phyloP scores from a whole-genome alignment of 306 rosid species.

The Malus orientalis region DNA sequence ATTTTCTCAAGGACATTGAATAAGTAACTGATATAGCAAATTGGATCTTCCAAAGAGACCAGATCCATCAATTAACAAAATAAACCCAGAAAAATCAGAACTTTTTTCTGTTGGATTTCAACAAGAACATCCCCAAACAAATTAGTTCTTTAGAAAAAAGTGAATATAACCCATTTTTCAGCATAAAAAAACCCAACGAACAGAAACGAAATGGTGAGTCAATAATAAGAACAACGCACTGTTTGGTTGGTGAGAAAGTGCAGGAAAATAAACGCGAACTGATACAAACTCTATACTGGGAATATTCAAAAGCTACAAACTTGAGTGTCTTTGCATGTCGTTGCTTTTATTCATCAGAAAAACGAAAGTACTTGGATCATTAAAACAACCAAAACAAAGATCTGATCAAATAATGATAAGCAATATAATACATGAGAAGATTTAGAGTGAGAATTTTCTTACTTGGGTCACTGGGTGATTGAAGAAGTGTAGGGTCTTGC shows the following conservation, averaged over 20 bases:
- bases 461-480: background rate
- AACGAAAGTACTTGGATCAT: background rate
- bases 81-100: background rate
- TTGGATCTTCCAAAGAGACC: background rate
- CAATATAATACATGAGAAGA: background rate
- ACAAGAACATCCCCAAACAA: background rate
- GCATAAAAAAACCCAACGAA: background rate
- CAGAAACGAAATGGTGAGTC: background rate
- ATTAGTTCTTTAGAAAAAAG: background rate
- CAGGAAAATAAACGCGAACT: background rate
- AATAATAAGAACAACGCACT: background rate
- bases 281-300: background rate
- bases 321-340: background rate
- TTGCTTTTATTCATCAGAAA: background rate
- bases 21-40: background rate
- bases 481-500: background rate
- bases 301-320: background rate
- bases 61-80: constrained; percentile 14
- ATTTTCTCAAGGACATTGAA: background rate
- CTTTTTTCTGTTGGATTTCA: background rate
- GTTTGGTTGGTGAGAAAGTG: background rate
- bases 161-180: background rate
- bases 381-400: background rate
- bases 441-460: background rate
- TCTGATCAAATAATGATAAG: background rate